phyloP scores from a whole-genome alignment of 192 early-diverging fungal species.

The Helicostylum pulchrum region DNA sequence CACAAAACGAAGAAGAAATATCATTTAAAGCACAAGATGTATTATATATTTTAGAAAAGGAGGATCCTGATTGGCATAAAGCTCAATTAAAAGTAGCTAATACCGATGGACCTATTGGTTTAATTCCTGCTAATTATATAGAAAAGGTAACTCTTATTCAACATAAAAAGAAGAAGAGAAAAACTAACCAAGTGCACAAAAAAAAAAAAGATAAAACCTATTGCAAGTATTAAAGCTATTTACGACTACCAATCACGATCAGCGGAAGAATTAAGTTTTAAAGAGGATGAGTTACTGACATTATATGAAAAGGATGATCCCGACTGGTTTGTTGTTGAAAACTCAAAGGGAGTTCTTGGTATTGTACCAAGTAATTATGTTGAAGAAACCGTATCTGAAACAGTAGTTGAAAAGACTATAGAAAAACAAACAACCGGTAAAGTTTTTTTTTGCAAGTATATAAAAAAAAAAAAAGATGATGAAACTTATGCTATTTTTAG shows the following conservation, averaged over 20 bases:
- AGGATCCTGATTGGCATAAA: slow-evolving; percentile 91
- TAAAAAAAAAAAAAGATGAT: no score
- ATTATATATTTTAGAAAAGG: slow-evolving; percentile 81
- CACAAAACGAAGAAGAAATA: slow-evolving; percentile 83
- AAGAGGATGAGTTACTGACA: slow-evolving; percentile 64
- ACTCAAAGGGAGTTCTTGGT: slow-evolving; percentile 64
- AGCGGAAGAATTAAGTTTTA: slow-evolving; percentile 81
- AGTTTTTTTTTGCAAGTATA: no score
- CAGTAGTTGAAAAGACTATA: not conserved
- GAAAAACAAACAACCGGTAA: no score
- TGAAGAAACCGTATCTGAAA: slow-evolving; percentile 27
- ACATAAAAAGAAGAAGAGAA: not conserved
- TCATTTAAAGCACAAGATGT: slow-evolving; percentile 83
- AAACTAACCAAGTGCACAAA: not conserved
- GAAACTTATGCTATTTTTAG: not conserved
- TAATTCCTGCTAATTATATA: slow-evolving; percentile 91
- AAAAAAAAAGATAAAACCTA: slow-evolving; percentile 48
- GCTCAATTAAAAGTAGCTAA: slow-evolving; percentile 67
- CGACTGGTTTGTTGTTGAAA: slow-evolving; percentile 89
- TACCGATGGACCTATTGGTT: slow-evolving; percentile 56
- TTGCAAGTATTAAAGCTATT: slow-evolving; percentile 56
- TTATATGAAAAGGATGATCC: slow-evolving; percentile 83
- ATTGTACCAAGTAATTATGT: slow-evolving; percentile 89
- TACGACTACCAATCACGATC: slow-evolving; percentile 80
- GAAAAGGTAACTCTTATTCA: slow-evolving; percentile 38